These are phyloP conservation scores for Phytopythium chamaehyphon DNA, from an alignment of 352 stramenopile species.

Conservation along the genomic window DNA sequence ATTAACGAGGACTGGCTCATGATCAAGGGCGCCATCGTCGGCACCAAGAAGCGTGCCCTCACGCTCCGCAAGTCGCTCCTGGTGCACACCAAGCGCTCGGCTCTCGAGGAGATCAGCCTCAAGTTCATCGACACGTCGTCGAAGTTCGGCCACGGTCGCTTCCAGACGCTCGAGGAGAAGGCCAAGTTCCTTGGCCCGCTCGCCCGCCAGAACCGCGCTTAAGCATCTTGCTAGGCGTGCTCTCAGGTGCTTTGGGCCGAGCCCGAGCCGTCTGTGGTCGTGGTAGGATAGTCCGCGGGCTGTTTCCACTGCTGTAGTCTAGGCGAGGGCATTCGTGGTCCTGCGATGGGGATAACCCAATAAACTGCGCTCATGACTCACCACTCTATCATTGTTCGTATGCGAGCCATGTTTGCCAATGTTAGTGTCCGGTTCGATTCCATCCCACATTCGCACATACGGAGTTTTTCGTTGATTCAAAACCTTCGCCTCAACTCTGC, in stretches of 20 bases:
- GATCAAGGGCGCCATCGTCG: conserved; percentile 98
- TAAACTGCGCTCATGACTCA: conserved; percentile 33
- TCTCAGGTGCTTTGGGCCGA: conserved; percentile 12
- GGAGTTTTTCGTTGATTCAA: neutral
- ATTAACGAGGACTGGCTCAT: conserved; percentile 99
- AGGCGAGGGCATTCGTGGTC: conserved; percentile 5
- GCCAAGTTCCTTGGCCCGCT: conserved; percentile 98
- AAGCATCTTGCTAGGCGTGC: conserved; percentile 31
- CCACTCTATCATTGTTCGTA: conserved; percentile 1
- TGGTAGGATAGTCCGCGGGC: conserved; percentile 8
- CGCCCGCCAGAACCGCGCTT: conserved; percentile 88
- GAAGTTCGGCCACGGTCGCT: conserved; percentile 99
- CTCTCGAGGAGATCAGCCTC: conserved; percentile 96
- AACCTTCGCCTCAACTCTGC: conserved; percentile 6
- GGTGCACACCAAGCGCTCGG: conserved; percentile 95
- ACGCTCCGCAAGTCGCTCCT: conserved; percentile 99
- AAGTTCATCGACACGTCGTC: conserved; percentile 97
- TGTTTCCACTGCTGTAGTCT: conserved; percentile 12
- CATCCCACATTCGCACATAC: neutral
- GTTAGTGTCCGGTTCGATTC: no score
- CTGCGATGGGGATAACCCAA: conserved; percentile 25
- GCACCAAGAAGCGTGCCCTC: conserved; percentile 98
- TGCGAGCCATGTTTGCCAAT: no score
- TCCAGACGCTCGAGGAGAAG: conserved; percentile 99
- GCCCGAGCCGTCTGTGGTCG: neutral